Conservation (phyloP, 257 asterid species). For the Scutellaria barbata region DNA sequence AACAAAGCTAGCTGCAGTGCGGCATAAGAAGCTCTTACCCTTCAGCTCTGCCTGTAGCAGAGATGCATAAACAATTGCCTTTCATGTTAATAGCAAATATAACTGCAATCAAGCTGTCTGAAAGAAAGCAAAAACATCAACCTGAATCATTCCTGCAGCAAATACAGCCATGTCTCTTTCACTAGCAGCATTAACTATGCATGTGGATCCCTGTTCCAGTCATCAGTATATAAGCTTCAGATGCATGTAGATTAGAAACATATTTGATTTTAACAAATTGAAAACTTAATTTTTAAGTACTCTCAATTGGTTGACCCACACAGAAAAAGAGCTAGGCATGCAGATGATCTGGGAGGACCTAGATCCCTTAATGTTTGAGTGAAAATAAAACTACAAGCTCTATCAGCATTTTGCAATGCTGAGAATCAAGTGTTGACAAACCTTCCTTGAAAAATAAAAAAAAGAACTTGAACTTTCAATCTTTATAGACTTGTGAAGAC, state of each 20-base stretch:
- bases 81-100: constrained; percentile 28
- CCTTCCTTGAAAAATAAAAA: background rate
- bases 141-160: constrained; percentile 98
- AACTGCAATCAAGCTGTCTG: constrained; percentile 27
- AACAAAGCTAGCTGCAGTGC: constrained; percentile 98
- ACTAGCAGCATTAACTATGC: constrained; percentile 95
- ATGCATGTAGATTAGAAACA: constrained; percentile 17
- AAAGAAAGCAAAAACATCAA: constrained; percentile 32
- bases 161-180: constrained; percentile 96
- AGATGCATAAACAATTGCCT: constrained; percentile 37
- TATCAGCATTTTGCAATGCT: background rate
- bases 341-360: constrained; percentile 16
- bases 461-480: constrained; percentile 9
- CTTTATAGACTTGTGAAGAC: background rate
- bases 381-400: constrained; percentile 1
- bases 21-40: constrained; percentile 92
- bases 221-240: constrained; percentile 34
- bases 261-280: background rate
- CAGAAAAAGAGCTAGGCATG: constrained; percentile 13
- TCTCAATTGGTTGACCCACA: constrained; percentile 16
- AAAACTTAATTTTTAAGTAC: constrained; percentile 1
- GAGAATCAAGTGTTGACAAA: constrained; percentile 12
- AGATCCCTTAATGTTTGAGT: background rate
- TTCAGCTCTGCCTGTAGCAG: constrained; percentile 80
- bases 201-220: constrained; percentile 80